Evolutionary conservation across 1,284 basidiomycete genomes (phyloP), one percentile per base, ranked within the genome.

Genomic region (Butyriboletus appendiculatus): DNA sequence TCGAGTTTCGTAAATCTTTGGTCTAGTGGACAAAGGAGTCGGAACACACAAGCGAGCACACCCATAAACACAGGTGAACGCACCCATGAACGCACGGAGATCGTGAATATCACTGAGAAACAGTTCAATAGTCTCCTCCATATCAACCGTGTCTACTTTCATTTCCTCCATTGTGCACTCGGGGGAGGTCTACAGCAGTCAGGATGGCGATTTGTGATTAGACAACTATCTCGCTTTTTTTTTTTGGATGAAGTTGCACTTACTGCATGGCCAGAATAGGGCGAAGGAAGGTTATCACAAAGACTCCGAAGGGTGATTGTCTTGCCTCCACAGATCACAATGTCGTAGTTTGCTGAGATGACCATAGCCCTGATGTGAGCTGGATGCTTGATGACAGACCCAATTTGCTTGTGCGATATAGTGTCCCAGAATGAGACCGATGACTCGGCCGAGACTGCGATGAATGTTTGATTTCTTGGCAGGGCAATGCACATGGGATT

Each of bases 1-100:
- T 52, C 54, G 5, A 59, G 59, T n/a, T 15, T 32, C 1, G n/a
- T 12, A 14, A 60, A 37, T 35, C 40, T 46, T 30, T 30, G 34
- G n/a, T 52, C 57, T 58, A 12, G 24, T 28, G 11, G 16, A 33
- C 22, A 35, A 4, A 28, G 11, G 20, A 5, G 20, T 47, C 15
- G 59, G 37, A 43, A 18, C 42, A 15, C 1, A 4, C 11, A 12
- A 12, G n/a, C n/a, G n/a, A n/a, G n/a, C n/a, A n/a, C n/a, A n/a
- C n/a, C n/a, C n/a, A n/a, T n/a, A 22, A 22, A 22, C 22, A n/a
- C 8, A 2, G 26, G 5, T 32, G 11, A 32, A 5, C 5, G 30
- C 12, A 32, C 30, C 11, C 11, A 12, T 12, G 30, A 32, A 32
- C 11, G 5, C 12, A 60, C 38, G 58, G 38, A 59, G 48, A 11